These are phyloP conservation scores for Lepidium didymum DNA, from an alignment of 345 rosid genomes.

Conservation along the genomic window DNA sequence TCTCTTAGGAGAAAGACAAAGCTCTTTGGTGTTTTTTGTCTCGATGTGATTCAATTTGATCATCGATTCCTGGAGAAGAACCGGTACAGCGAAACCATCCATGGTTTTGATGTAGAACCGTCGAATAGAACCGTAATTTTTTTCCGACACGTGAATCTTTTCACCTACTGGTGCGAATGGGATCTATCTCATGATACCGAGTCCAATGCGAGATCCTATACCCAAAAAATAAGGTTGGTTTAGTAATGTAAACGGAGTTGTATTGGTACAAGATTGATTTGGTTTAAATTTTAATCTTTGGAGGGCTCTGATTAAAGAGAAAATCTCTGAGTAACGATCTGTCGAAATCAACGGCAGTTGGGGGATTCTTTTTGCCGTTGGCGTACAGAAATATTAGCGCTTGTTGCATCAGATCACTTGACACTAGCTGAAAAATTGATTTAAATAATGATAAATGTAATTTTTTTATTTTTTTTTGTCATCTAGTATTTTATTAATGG, in stretches of 20 bases:
- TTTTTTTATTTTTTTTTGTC: too few relatives aligned
- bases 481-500: too few relatives aligned
- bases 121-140: slow-evolving; percentile 46
- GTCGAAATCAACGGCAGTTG: slow-evolving; percentile 89
- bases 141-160: slow-evolving; percentile 54
- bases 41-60: too few relatives aligned
- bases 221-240: background rate
- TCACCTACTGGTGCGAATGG: slow-evolving; percentile 90
- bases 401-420: slow-evolving; percentile 64
- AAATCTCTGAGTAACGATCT: slow-evolving; percentile 65
- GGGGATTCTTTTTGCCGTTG: slow-evolving; percentile 72
- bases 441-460: too few relatives aligned
- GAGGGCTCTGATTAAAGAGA: slow-evolving; percentile 73
- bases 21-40: too few relatives aligned
- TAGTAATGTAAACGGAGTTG: slow-evolving; percentile 2
- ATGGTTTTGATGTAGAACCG: slow-evolving; percentile 59
- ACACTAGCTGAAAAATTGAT: slow-evolving; percentile 44
- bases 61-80: slow-evolving; percentile 44
- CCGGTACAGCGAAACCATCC: slow-evolving; percentile 42
- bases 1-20: too few relatives aligned
- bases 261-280: background rate
- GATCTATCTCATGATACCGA: slow-evolving; percentile 87
- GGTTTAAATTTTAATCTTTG: slow-evolving; percentile 44
- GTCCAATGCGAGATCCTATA: slow-evolving; percentile 89
- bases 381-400: slow-evolving; percentile 77